phyloP scores from a whole-genome alignment of 2,329 filamentous ascomycete species.

The Microdochium paspali region DNA sequence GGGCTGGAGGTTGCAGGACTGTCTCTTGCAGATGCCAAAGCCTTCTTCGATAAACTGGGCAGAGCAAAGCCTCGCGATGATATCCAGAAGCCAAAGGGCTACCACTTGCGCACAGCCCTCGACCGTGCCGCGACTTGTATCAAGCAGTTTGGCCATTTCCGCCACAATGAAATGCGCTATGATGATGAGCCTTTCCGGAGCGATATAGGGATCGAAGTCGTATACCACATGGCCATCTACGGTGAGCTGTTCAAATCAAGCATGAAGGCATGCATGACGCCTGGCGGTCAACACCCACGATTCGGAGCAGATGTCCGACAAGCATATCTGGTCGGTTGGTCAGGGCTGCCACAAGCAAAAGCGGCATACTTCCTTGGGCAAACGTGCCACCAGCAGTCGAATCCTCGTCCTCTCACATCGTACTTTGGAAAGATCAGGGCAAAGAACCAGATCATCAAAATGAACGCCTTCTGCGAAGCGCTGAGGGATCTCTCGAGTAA shows the following conservation, averaged over 20 bases:
- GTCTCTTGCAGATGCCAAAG: neutral
- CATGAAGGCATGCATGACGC: neutral
- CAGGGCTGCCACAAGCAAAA: neutral
- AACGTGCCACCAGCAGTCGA: neutral
- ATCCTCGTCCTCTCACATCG: neutral
- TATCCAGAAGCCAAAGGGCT: too few relatives aligned
- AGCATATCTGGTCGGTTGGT: neutral
- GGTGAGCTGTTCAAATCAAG: neutral
- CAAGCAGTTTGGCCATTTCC: neutral
- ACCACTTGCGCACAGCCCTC: neutral
- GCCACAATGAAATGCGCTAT: too few relatives aligned
- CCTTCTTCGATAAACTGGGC: neutral
- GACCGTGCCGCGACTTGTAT: neutral
- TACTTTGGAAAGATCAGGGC: neutral
- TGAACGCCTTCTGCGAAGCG: neutral
- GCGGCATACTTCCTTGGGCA: too few relatives aligned
- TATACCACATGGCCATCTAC: neutral
- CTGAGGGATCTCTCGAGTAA: neutral
- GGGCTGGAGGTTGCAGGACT: neutral
- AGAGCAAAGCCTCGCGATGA: too few relatives aligned
- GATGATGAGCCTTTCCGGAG: too few relatives aligned
- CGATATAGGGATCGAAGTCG: neutral
- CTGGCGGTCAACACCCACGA: neutral
- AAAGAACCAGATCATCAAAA: too few relatives aligned
- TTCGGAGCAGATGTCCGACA: neutral